Evolutionary conservation across 768 basidiomycete genomes (phyloP).

Genomic region (Leccinum pellstonianum): DNA sequence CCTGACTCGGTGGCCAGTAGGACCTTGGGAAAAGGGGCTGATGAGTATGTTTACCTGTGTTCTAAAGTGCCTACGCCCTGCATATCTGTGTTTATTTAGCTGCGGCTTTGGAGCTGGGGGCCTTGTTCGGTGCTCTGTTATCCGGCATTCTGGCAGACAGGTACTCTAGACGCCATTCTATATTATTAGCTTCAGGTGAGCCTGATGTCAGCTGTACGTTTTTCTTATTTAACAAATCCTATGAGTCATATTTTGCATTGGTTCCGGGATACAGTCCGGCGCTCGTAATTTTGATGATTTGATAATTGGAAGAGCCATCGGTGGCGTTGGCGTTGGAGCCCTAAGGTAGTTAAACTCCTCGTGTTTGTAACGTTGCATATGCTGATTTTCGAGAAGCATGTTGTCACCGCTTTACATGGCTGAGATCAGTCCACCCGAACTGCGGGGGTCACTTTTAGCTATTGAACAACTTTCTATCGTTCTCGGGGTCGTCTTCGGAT

Average conservation of each 20-base stretch:
- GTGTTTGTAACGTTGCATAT: constrained; percentile 6
- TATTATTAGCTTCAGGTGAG: constrained; percentile 67
- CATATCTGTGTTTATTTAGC: constrained; percentile 40
- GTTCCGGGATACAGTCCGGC: constrained; percentile 65
- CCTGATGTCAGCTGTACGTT: neutral
- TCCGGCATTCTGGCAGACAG: constrained; percentile 69
- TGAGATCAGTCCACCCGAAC: constrained; percentile 80
- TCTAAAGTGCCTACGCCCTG: neutral
- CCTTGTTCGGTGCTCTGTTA: constrained; percentile 68
- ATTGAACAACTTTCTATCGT: constrained; percentile 83
- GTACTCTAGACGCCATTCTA: constrained; percentile 65
- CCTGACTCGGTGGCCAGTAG: constrained; percentile 61
- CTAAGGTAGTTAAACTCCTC: constrained; percentile 45
- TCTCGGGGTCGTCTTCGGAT: constrained; percentile 76
- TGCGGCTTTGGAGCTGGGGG: constrained; percentile 75
- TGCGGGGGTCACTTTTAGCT: constrained; percentile 75
- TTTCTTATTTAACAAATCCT: neutral
- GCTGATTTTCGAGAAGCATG: constrained; percentile 47
- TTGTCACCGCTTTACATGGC: constrained; percentile 81
- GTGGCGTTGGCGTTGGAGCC: constrained; percentile 79
- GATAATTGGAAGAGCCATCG: constrained; percentile 69
- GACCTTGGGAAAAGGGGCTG: constrained; percentile 68
- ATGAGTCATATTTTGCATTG: constrained; percentile 67
- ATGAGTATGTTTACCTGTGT: constrained; percentile 56
- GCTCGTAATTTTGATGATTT: constrained; percentile 57